Base-by-base conservation (phyloP, 2,329 filamentous ascomycete species). In the Colletotrichum cereale region DNA sequence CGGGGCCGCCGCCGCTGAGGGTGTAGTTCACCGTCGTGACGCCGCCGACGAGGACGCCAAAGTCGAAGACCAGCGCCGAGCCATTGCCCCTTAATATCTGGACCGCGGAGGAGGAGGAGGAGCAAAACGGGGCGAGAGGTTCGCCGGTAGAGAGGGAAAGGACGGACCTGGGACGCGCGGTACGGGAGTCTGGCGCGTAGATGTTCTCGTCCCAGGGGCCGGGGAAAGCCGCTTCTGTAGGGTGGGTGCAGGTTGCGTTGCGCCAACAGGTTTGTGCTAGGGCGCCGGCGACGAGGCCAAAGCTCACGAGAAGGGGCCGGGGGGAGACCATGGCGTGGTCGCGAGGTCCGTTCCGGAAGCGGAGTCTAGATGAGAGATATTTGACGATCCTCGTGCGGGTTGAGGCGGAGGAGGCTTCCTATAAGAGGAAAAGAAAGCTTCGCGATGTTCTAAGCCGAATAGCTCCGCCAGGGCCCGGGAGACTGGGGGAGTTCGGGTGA, bases 121-220 rank as follows among this genome's bases (percentile, higher is more conserved):
- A 75, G 5, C 78, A 71, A 76, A 82, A 81, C 50, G 73, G 38
- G 6, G 77, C 77, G 75, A 80, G 80, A 65, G 69, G 71, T 47
- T 73, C 77, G 57, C 75, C 80, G 66, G 76, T 81, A 5, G 75
- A 75, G 1, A 80, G 76, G 4, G 80, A 81, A 5, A 86, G 80
- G 26, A 85, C 80, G 21, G 79, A 82, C 53, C 78, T 78, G 1
- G 89, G 89, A 4, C 77, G 75, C 3, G 89, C 82, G 5, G 78
- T 86, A 44, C 89, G 82, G 2, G 86, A 86, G 7, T 80, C 66
- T 0, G 89, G 88, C 1, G 89, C 85, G 74, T 85, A 89, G 60
- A 88, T 90, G 74, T 89, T 86, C 1, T 82, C 77, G 40, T 91
- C 86, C 89, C 89, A 91, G 21, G 79, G 78, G 0, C 89, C 89